Base-by-base conservation (phyloP, 1,284 basidiomycete genomes). In the Cryptococcus sp. region DNA sequence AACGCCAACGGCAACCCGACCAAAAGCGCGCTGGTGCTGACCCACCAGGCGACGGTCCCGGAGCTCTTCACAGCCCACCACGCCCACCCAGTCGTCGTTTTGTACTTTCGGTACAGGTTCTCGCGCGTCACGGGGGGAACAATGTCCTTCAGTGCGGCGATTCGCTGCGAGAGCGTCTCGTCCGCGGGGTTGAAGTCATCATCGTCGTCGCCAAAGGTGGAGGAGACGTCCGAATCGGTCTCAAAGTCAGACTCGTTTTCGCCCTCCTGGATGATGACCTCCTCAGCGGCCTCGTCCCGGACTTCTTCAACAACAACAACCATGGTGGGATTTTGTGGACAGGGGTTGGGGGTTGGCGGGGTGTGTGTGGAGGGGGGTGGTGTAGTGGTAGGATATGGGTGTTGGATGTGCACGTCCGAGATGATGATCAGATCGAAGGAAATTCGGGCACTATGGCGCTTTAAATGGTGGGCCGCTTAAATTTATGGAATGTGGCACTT, bases 71-170 rank as follows among this genome's bases (percentile, higher is more conserved):
- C 59, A 3, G 69, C 65, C 75, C 77, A 78, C 67, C 84, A 86
- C 44, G 90, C 56, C 68, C 86, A 82, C 7, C 82, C 80, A 13
- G 85, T 81, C 0, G 88, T 84, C 53, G 81, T 81, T 28, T 82
- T 79, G 63, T 88, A 72, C 53, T 83, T 83, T 40, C 83, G 81
- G 39, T 82, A 77, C 61, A 98, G 84, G 65, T 80, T 80, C 64
- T 88, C 85, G 61, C 96, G 86, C 37, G 93, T 94, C 16, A 87
- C 80, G 20, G 96, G 94, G 2, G 93, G 88, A 9, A 98, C 85
- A 71, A 98, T 97, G 82, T 98, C 95, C 65, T 88, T 87, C 71
- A 98, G 86, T 21, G 95, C 95, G 57, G 84, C 82, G 70, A 98
- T 69, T 59, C 95, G 89, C 79, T 98, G 91, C 68, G 85, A 82